A percentile compares a stretch with the other conserved stretches of the same genome.
Conservation (phyloP, 495 filamentous ascomycete genomes). For the Echria macrotheca region DNA sequence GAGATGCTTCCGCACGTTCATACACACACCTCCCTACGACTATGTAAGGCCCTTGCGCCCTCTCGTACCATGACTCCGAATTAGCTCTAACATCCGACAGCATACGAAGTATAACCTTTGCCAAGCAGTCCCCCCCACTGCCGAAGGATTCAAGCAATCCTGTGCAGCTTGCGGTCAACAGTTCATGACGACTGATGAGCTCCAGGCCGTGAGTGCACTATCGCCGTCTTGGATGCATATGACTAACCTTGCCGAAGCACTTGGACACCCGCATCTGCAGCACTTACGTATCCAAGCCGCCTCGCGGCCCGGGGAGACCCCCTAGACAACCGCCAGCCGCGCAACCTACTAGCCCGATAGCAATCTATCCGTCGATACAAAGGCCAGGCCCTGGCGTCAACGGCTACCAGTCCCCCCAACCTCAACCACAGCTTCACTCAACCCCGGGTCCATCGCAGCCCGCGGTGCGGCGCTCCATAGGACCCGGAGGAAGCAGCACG, state of each 20-base stretch:
- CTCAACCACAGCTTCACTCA: conserved; percentile 10
- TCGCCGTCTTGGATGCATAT: too few relatives aligned
- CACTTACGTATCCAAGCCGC: conserved; percentile 1
- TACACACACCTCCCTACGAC: conserved; percentile 26
- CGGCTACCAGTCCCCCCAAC: conserved; percentile 5
- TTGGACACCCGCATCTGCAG: conserved; percentile 31
- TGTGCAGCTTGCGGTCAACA: conserved; percentile 39
- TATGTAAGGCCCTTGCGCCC: conserved; percentile 29
- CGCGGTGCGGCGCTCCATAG: neutral
- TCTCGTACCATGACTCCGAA: neutral
- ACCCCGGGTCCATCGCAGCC: conserved; percentile 5
- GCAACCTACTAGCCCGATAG: conserved; percentile 12
- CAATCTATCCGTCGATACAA: conserved; percentile 11
- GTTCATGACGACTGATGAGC: conserved; percentile 28
- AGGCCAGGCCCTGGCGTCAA: conserved; percentile 10
- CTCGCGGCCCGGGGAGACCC: conserved; percentile 18
- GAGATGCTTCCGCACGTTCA: conserved; percentile 37
- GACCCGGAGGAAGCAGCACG: neutral
- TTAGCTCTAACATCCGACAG: conserved; percentile 15
- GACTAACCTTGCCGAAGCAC: conserved; percentile 25
- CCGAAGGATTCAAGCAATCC: conserved; percentile 25
- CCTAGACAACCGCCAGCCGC: conserved; percentile 4
- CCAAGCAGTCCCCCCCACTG: conserved; percentile 22
- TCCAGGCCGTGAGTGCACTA: conserved; percentile 32
- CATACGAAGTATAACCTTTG: conserved; percentile 37